phyloP scores from a whole-genome alignment of 176 grass and related monocot species.

The Canna indica region DNA sequence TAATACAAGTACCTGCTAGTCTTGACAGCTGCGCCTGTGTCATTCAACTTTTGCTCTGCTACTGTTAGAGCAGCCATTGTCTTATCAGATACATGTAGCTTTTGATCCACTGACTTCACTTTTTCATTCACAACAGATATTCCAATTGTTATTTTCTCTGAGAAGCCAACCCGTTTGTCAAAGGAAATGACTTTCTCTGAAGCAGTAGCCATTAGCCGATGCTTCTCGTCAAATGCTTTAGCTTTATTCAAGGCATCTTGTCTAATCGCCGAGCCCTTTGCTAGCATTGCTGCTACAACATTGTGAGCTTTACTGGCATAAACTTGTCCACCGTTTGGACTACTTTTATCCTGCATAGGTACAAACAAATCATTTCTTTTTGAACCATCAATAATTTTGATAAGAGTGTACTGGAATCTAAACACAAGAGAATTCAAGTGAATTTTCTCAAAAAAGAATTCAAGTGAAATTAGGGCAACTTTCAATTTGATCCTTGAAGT shows the following conservation, averaged over 20 bases:
- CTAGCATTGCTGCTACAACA: conserved; percentile 58
- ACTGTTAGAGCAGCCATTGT: conserved; percentile 73
- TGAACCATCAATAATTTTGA: neutral
- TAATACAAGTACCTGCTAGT: conserved; percentile 56
- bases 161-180: conserved; percentile 73
- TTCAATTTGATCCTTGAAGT: too few relatives aligned
- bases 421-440: neutral
- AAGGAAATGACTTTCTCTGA: conserved; percentile 78
- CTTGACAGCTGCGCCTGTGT: conserved; percentile 91
- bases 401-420: neutral
- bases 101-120: conserved; percentile 85
- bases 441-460: too few relatives aligned
- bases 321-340: conserved; percentile 32
- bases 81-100: conserved; percentile 75
- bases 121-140: conserved; percentile 89
- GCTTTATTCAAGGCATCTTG: conserved; percentile 96
- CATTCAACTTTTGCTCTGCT: conserved; percentile 80
- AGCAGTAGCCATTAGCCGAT: conserved; percentile 57
- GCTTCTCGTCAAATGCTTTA: conserved; percentile 95
- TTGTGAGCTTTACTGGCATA: conserved; percentile 79
- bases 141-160: conserved; percentile 71
- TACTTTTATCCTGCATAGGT: conserved; percentile 39
- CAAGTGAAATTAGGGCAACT: too few relatives aligned
- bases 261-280: conserved; percentile 74
- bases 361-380: conserved; percentile 6